Conservation (phyloP, 1,284 basidiomycete genomes). For the Moniliophthora roreri region DNA sequence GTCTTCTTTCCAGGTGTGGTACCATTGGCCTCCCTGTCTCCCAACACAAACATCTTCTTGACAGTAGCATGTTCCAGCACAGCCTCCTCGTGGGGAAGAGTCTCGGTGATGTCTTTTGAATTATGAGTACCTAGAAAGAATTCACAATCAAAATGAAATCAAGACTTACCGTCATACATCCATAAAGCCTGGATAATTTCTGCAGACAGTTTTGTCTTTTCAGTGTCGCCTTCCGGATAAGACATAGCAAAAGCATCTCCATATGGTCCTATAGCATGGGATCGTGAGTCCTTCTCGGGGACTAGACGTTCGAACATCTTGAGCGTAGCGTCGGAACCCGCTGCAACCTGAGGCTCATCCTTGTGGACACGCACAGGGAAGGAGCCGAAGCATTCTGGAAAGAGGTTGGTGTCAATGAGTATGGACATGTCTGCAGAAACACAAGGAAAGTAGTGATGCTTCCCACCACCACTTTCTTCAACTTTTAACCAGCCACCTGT, state of each 20-base stretch:
- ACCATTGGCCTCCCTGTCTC: neutral
- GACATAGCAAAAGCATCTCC: conserved; percentile 3
- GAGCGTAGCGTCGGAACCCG: neutral
- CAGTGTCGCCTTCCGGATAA: conserved; percentile 6
- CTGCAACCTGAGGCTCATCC: conserved; percentile 1
- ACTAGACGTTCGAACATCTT: conserved; percentile 7
- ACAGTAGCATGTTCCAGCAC: conserved; percentile 6
- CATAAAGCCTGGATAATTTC: conserved; percentile 5
- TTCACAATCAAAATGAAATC: neutral
- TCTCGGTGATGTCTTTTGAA: conserved; percentile 4
- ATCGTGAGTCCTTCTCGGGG: conserved; percentile 5
- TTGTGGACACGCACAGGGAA: conserved; percentile 6
- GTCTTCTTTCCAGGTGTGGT: conserved; percentile 1
- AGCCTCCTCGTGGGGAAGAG: conserved; percentile 5
- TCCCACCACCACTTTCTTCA: too few relatives aligned
- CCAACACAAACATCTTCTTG: conserved; percentile 1
- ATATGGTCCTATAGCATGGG: conserved; percentile 1
- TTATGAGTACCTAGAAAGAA: neutral
- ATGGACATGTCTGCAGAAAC: neutral
- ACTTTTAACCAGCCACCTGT: too few relatives aligned
- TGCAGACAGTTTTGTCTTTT: conserved; percentile 4
- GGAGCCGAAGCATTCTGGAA: neutral
- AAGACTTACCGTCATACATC: conserved; percentile 6
- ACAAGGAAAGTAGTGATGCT: too few relatives aligned
- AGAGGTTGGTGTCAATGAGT: conserved; percentile 1